Base-by-base conservation (phyloP, 2,329 filamentous ascomycete genomes). In the Botryotinia convoluta region DNA sequence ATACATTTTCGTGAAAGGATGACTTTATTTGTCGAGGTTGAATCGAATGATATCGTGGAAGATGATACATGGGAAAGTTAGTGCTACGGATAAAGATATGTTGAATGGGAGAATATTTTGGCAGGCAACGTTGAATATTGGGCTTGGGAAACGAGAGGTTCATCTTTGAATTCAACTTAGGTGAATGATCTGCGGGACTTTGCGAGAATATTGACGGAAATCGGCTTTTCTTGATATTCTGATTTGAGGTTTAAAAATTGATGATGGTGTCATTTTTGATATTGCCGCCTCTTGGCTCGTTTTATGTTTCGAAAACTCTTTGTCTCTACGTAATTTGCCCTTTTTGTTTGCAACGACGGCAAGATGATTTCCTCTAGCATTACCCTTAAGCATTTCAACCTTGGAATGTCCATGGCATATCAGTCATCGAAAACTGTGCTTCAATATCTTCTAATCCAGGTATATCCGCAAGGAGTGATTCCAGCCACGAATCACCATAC, bases 401-500 rank as follows among this genome's bases (percentile, higher is more conserved):
- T 14, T 70, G 29, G 14, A n/a, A 61, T 7, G 32, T 20, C 68
- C 54, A 70, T 26, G 39, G 29, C 8, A 35, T 62, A 42, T 37
- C 62, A 6, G 68, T 6, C 32, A 62, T 29, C 26, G 29, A 45
- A 8, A 45, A 70, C 45, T 70, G 54, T 62, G 37, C 14, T 9
- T 72, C 64, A 26, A 60, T 32, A 42, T 72, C 51, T 20, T 72
- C 44, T 18, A 70, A 18, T 51, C 37, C 64, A 8, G 71, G 71
- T 10, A 70, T 60, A 26, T 70, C 71, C 29, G 51, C 64, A 26
- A 72, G 57, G 4, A 72, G 39, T 42, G 61, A 51, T 45, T 70
- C 71, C 7, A 70, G 29, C 71, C 71, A 72, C 16, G 71, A 14
- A 45, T 70, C 64, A 45, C 42, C 65, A 45, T 51, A 72, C 37